Evolutionary conservation across 768 basidiomycete genomes (phyloP).

Genomic region (Ephemerocybe angulata): DNA sequence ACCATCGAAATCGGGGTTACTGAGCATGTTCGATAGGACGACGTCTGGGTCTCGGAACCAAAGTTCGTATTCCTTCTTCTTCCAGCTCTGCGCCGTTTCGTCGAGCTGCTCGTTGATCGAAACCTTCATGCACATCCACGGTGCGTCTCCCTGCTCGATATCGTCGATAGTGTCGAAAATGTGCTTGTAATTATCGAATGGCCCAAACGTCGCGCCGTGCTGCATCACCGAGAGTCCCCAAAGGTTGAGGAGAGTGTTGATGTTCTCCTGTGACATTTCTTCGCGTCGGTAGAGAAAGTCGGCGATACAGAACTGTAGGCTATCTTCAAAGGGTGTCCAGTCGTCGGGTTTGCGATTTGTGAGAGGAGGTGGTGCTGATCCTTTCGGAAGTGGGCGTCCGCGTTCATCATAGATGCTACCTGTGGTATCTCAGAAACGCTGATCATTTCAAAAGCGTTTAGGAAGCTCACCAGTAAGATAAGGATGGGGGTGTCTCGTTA

Average conservation of each 20-base stretch:
- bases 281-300: conserved; percentile 16
- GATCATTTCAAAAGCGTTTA: neutral
- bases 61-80: neutral
- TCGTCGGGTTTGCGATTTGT: neutral
- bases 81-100: neutral
- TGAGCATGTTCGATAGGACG: conserved; percentile 23
- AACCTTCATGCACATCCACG: conserved; percentile 33
- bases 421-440: neutral
- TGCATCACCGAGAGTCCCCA: conserved; percentile 17
- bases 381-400: neutral
- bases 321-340: conserved; percentile 15
- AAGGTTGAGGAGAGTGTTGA: conserved; percentile 25
- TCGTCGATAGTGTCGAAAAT: conserved; percentile 32
- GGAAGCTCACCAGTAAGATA: neutral
- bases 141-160: conserved; percentile 29
- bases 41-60: conserved; percentile 21
- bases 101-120: conserved; percentile 14
- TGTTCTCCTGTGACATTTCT: conserved; percentile 17
- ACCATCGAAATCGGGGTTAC: conserved; percentile 30
- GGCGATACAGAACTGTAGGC: conserved; percentile 10
- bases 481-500: neutral
- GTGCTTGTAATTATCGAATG: conserved; percentile 28
- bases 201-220: conserved; percentile 18
- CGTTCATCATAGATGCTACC: neutral
- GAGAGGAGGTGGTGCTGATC: neutral